phyloP scores from a whole-genome alignment of 148 eudicot genomes.

The Arbutus unedo region DNA sequence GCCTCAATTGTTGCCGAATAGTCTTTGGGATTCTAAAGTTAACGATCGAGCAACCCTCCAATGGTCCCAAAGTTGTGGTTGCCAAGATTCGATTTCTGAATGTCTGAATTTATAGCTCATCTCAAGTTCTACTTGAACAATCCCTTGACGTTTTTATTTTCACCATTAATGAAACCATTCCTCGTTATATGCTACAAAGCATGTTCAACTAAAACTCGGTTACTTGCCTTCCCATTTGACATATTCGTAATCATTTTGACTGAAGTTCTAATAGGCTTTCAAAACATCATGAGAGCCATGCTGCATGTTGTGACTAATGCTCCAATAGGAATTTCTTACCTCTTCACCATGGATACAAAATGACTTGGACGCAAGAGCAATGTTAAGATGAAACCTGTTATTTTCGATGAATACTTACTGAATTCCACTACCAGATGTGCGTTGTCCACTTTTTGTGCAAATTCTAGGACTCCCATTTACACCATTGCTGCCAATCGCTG shows the following conservation, averaged over 20 bases:
- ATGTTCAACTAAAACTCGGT: background rate
- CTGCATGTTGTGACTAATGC: slow-evolving; percentile 7
- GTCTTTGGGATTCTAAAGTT: no score
- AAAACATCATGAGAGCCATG: slow-evolving; percentile 2
- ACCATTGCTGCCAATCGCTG: slow-evolving; percentile 94
- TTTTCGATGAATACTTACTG: slow-evolving; percentile 51
- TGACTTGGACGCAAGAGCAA: no score
- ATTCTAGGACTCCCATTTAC: slow-evolving; percentile 68
- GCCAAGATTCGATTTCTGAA: no score
- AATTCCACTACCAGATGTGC: slow-evolving; percentile 83
- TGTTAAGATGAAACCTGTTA: background rate
- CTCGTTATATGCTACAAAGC: background rate
- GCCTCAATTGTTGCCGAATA: no score
- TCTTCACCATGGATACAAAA: slow-evolving; percentile 80
- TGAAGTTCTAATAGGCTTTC: background rate
- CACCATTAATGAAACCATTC: no score
- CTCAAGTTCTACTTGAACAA: no score
- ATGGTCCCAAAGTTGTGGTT: no score
- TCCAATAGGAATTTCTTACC: slow-evolving; percentile 31
- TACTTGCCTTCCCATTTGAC: background rate
- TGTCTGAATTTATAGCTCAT: no score
- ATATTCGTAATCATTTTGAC: background rate
- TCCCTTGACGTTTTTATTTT: no score
- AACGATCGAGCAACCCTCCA: no score
- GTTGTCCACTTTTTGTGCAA: slow-evolving; percentile 51